A percentile compares a stretch with the other conserved stretches of the same genome.
Evolutionary conservation across 345 rosid genomes (phyloP).

Genomic region (Nasturtium officinale): DNA sequence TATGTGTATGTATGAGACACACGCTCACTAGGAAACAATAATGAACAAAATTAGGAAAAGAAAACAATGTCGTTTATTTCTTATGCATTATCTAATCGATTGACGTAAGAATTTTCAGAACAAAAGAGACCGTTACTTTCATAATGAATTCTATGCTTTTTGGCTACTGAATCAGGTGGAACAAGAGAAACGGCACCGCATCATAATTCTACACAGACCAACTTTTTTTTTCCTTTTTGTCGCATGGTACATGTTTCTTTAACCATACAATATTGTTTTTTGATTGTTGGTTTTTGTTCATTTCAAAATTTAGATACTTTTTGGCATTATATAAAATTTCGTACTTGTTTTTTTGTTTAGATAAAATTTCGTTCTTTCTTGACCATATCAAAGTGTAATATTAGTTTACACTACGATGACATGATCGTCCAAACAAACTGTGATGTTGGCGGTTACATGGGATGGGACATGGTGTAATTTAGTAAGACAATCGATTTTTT

Average conservation of each 20-base stretch:
- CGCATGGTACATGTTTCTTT: background rate
- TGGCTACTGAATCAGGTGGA: background rate
- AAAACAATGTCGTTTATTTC: background rate
- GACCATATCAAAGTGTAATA: background rate
- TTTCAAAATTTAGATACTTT: background rate
- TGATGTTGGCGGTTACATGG: background rate
- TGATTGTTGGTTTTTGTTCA: background rate
- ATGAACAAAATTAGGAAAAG: too few species aligned
- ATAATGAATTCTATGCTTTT: background rate
- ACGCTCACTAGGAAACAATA: too few species aligned
- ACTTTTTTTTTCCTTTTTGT: background rate
- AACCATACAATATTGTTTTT: background rate
- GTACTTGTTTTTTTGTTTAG: too few species aligned
- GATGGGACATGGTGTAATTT: background rate
- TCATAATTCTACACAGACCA: background rate
- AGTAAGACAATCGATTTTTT: background rate
- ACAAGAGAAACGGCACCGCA: background rate
- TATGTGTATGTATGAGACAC: too few species aligned
- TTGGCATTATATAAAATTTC: background rate
- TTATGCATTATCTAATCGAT: background rate
- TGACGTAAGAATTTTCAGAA: background rate
- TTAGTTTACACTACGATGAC: background rate
- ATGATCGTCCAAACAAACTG: slow-evolving; percentile 17
- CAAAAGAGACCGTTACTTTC: background rate
- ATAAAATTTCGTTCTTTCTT: background rate